phyloP scores from a whole-genome alignment of 2,329 filamentous ascomycete genomes.

The Triangularia setosa region DNA sequence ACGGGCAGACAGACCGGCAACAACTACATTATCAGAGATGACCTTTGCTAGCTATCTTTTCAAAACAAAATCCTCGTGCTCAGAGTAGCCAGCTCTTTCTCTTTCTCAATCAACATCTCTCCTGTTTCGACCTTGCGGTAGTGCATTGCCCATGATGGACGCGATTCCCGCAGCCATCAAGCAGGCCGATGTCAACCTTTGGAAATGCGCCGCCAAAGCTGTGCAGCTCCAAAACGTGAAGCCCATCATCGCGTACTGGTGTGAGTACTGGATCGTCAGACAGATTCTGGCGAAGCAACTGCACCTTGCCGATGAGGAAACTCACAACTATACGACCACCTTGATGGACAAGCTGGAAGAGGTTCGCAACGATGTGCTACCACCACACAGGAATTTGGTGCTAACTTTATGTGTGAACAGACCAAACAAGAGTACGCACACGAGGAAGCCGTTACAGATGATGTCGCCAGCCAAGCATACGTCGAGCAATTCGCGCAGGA shows the following conservation, averaged over 20 bases:
- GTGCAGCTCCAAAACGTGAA: slow-evolving; percentile 79
- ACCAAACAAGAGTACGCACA: slow-evolving; percentile 68
- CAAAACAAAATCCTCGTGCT: no score
- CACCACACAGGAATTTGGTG: neutral
- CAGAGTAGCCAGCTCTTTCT: neutral
- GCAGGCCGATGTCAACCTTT: slow-evolving; percentile 67
- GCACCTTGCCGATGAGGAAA: slow-evolving; percentile 74
- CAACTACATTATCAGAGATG: neutral
- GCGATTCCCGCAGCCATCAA: slow-evolving; percentile 69
- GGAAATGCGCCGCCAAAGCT: slow-evolving; percentile 76
- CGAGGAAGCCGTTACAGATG: slow-evolving; percentile 82
- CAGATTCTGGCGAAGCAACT: slow-evolving; percentile 80
- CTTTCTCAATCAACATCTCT: neutral
- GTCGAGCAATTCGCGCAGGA: slow-evolving; percentile 92
- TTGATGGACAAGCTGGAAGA: slow-evolving; percentile 90
- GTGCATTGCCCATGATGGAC: slow-evolving; percentile 60
- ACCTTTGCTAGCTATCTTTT: neutral
- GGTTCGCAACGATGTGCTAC: slow-evolving; percentile 39
- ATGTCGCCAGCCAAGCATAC: slow-evolving; percentile 82
- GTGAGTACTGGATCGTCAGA: slow-evolving; percentile 93
- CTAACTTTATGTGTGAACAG: slow-evolving; percentile 33
- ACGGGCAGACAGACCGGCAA: neutral
- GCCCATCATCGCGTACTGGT: slow-evolving; percentile 92
- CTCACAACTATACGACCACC: slow-evolving; percentile 72
- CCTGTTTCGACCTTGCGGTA: no score